These are phyloP conservation scores for Crataegus laevigata DNA, from an alignment of 306 rosid genomes.

Conservation along the genomic window DNA sequence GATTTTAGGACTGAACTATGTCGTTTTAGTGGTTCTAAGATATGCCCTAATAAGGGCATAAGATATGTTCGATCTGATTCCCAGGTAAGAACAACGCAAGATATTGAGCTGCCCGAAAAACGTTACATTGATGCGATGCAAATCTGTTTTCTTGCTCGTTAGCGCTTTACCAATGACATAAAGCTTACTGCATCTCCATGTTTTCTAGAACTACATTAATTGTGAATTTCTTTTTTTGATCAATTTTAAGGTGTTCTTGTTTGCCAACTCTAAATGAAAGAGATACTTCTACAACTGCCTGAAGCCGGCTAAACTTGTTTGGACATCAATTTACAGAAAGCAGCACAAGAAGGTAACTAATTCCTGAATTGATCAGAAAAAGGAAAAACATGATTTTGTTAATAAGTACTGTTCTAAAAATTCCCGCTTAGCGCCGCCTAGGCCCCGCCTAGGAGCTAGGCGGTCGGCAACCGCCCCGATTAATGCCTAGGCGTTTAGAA, in stretches of 20 bases:
- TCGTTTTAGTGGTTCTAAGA: conserved; percentile 68
- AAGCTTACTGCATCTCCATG: too few relatives aligned
- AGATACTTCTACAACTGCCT: conserved; percentile 61
- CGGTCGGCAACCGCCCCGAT: too few relatives aligned
- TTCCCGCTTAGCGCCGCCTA: too few relatives aligned
- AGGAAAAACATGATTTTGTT: background rate
- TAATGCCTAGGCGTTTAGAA: too few relatives aligned
- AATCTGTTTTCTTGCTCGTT: too few relatives aligned
- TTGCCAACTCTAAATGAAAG: conserved; percentile 64
- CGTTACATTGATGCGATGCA: too few relatives aligned
- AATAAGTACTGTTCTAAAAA: too few relatives aligned
- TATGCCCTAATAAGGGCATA: conserved; percentile 65
- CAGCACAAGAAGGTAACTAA: conserved; percentile 60
- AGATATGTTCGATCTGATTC: conserved; percentile 64
- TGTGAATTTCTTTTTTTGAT: background rate
- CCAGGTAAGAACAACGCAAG: conserved; percentile 28
- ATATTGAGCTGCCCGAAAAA: too few relatives aligned
- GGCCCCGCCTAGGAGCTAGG: too few relatives aligned
- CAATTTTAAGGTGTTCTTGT: conserved; percentile 52
- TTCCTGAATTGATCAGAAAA: background rate
- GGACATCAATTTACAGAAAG: conserved; percentile 74
- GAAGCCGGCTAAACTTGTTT: conserved; percentile 73
- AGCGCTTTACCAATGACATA: too few relatives aligned
- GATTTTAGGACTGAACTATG: conserved; percentile 57
- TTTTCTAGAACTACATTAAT: too few relatives aligned